These are phyloP conservation scores for Monoraphidium neglectum DNA, from an alignment of 139 green algal species.

Conservation along the genomic window DNA sequence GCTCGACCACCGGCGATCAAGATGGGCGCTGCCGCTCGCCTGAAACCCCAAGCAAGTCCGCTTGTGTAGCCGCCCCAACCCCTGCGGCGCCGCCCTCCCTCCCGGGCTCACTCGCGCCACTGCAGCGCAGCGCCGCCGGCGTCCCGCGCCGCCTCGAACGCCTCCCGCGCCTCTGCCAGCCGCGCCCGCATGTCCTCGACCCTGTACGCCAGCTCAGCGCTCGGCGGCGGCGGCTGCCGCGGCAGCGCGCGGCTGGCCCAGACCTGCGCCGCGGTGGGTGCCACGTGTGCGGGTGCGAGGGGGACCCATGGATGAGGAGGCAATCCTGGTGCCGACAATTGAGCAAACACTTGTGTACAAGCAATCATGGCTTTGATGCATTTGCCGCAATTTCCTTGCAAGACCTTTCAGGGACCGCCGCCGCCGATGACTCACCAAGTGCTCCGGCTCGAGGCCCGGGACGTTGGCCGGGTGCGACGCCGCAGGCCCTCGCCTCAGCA, in stretches of 20 bases:
- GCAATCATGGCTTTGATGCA: not conserved
- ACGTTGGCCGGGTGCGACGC: conserved; percentile 9
- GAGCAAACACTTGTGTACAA: not conserved
- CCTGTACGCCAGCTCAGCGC: no score
- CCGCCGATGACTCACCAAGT: conserved; percentile 6
- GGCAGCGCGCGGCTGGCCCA: conserved; percentile 6
- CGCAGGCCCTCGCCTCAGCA: not conserved
- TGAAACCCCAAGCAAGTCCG: no score
- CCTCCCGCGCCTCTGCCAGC: no score
- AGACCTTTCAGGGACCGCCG: not conserved
- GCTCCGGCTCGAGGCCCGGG: conserved; percentile 9
- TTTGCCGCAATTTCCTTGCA: not conserved
- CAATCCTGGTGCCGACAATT: not conserved
- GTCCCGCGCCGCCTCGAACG: no score
- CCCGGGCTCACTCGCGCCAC: no score
- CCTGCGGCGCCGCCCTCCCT: no score
- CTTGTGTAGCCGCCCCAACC: no score
- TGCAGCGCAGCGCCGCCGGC: no score
- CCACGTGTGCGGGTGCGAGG: not conserved
- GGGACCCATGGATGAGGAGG: not conserved
- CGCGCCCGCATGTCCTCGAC: no score
- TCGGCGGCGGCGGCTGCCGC: no score
- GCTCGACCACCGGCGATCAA: no score
- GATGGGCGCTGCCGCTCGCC: no score
- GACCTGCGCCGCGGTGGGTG: not conserved